These are phyloP conservation scores for Microdochium nivale DNA, from an alignment of 2,329 filamentous ascomycete species.

Conservation along the genomic window DNA sequence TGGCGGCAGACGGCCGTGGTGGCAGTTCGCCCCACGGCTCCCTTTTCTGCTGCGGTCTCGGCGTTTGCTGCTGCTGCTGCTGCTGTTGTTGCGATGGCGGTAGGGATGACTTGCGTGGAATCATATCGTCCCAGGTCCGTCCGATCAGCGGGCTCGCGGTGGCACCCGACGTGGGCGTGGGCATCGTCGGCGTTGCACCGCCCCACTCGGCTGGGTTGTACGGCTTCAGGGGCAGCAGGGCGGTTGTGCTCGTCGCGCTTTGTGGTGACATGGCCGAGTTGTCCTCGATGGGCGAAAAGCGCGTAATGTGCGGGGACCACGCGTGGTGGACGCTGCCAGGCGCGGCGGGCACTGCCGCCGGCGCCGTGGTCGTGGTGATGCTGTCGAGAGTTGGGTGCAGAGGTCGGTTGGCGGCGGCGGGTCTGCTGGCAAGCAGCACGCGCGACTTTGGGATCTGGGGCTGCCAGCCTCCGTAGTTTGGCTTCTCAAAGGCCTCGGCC, in stretches of 20 bases:
- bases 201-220: constrained; percentile 22
- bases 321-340: constrained; percentile 20
- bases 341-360: constrained; percentile 8
- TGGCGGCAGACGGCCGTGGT: background rate
- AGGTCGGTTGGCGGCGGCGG: constrained; percentile 3
- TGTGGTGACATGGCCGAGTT: constrained; percentile 12
- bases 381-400: constrained; percentile 12
- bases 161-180: constrained; percentile 15
- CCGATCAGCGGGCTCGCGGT: constrained; percentile 19
- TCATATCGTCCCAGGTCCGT: constrained; percentile 15
- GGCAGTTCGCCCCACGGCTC: background rate
- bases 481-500: constrained; percentile 4
- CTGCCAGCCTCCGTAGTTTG: constrained; percentile 1
- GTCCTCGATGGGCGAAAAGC: constrained; percentile 19
- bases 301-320: constrained; percentile 17
- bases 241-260: constrained; percentile 19
- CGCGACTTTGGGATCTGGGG: constrained; percentile 3
- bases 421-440: constrained; percentile 2
- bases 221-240: constrained; percentile 19
- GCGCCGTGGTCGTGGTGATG: constrained; percentile 7
- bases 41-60: background rate
- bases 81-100: background rate
- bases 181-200: constrained; percentile 2
- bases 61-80: background rate
- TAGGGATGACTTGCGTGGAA: background rate